Evolutionary conservation across 352 stramenopile species (phyloP).

Genomic region (Pythium pyrilobum): DNA sequence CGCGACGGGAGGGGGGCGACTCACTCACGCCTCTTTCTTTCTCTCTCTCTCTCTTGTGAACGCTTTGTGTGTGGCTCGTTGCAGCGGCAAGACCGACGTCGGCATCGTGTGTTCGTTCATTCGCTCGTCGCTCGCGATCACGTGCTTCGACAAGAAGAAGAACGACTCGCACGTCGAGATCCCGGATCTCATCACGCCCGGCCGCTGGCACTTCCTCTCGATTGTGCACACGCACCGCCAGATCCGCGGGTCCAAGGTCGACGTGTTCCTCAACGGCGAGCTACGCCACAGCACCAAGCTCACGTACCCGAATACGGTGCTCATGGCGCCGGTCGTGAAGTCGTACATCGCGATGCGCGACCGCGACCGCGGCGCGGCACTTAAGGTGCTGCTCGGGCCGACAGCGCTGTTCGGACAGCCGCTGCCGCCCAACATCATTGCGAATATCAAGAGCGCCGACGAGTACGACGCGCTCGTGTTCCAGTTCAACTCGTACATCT

Average conservation of each 20-base stretch:
- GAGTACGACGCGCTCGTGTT: constrained; percentile 41
- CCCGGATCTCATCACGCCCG: constrained; percentile 56
- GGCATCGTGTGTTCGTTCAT: constrained; percentile 78
- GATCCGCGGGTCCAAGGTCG: constrained; percentile 76
- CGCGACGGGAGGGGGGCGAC: no score
- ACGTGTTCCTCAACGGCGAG: constrained; percentile 76
- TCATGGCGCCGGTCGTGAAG: constrained; percentile 74
- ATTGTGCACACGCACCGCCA: constrained; percentile 84
- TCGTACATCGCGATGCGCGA: constrained; percentile 75
- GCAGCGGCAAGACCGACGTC: constrained; percentile 62
- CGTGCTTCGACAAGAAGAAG: constrained; percentile 82
- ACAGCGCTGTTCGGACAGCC: constrained; percentile 34
- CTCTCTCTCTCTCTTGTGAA: background rate
- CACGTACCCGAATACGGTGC: constrained; percentile 70
- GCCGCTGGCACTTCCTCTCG: constrained; percentile 74
- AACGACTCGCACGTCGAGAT: constrained; percentile 81
- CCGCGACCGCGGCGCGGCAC: constrained; percentile 48
- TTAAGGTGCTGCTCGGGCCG: constrained; percentile 59
- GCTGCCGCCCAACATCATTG: constrained; percentile 26
- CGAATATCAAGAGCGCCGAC: constrained; percentile 30
- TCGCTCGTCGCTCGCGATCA: constrained; percentile 69
- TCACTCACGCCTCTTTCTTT: no score
- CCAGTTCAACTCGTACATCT: constrained; percentile 43
- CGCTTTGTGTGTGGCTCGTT: background rate
- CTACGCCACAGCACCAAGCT: constrained; percentile 68